Percentiles rank a stretch among this genome's conserved stretches.
phyloP scores from a whole-genome alignment of 2,329 filamentous ascomycete species.

The Pyrenophora tritici-repentis region DNA sequence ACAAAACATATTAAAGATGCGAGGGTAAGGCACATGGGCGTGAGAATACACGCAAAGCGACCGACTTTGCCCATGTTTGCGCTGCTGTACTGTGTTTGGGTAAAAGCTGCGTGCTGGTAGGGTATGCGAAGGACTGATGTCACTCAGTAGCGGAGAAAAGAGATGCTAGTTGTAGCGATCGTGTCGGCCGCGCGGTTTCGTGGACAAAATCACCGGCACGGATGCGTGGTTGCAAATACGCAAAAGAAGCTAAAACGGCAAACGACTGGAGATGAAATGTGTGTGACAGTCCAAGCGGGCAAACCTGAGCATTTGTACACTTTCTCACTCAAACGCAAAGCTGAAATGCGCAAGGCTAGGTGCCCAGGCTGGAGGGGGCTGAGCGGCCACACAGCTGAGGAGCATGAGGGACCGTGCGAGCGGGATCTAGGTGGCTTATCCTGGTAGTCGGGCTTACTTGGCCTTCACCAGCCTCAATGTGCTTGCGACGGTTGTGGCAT shows the following conservation, averaged over 20 bases:
- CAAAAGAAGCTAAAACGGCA: not conserved
- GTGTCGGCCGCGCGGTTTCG: not conserved
- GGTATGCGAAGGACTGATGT: not conserved
- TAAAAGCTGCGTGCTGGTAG: not conserved
- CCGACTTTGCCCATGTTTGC: constrained; percentile 71
- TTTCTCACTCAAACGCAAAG: constrained; percentile 6
- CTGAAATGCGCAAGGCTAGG: constrained; percentile 17
- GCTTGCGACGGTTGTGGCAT: constrained; percentile 19
- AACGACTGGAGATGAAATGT: not conserved
- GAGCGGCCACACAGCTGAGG: constrained; percentile 13
- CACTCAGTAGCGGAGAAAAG: no score
- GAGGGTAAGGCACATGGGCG: constrained; percentile 82
- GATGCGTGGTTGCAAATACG: not conserved
- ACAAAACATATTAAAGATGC: constrained; percentile 72
- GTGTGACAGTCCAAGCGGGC: constrained; percentile 1
- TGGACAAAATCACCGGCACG: not conserved
- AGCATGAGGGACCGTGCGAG: constrained; percentile 2
- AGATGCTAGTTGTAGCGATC: no score
- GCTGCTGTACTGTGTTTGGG: constrained; percentile 29
- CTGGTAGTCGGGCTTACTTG: constrained; percentile 4
- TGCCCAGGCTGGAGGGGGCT: constrained; percentile 18
- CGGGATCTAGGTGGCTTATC: constrained; percentile 17
- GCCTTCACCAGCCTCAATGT: constrained; percentile 28
- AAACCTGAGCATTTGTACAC: constrained; percentile 16
- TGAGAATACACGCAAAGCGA: constrained; percentile 81